Percentiles rank a stretch among this genome's conserved stretches.
These are phyloP conservation scores for Venturia aucupariae DNA, from an alignment of 2,329 filamentous ascomycete species.

Conservation along the genomic window DNA sequence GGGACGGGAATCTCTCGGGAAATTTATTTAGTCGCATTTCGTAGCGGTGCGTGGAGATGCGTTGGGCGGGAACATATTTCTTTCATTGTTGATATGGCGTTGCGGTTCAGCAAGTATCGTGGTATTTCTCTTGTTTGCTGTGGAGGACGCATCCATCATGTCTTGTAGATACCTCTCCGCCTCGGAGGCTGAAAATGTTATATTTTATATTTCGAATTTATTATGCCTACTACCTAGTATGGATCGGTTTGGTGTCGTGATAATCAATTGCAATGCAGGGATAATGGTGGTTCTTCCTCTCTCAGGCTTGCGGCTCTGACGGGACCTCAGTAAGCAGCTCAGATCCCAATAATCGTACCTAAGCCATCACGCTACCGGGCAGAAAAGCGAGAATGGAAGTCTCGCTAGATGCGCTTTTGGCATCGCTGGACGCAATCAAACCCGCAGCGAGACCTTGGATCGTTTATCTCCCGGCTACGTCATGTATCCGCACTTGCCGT, in stretches of 20 bases:
- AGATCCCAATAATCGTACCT: not conserved
- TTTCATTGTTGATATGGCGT: not conserved
- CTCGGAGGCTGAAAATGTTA: not conserved
- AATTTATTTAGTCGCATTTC: not conserved
- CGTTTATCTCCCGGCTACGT: no score
- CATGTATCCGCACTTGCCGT: no score
- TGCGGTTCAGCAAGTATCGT: not conserved
- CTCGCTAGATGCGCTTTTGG: not conserved
- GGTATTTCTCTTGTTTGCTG: not conserved
- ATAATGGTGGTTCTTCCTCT: no score
- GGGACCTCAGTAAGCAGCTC: not conserved
- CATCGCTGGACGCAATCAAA: not conserved
- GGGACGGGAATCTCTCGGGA: not conserved
- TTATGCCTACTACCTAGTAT: not conserved
- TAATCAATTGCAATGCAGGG: no score
- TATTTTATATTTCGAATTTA: not conserved
- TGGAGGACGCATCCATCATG: not conserved
- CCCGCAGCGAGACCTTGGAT: not conserved
- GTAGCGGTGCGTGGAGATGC: not conserved
- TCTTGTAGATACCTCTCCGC: not conserved
- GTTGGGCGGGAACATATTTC: not conserved
- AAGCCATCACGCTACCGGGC: not conserved
- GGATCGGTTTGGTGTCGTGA: not conserved
- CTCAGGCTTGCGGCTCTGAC: not conserved
- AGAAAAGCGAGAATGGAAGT: not conserved